A percentile compares a stretch with the other conserved stretches of the same genome.
phyloP scores from a whole-genome alignment of 2,329 filamentous ascomycete genomes.

The Helotiales sp. region DNA sequence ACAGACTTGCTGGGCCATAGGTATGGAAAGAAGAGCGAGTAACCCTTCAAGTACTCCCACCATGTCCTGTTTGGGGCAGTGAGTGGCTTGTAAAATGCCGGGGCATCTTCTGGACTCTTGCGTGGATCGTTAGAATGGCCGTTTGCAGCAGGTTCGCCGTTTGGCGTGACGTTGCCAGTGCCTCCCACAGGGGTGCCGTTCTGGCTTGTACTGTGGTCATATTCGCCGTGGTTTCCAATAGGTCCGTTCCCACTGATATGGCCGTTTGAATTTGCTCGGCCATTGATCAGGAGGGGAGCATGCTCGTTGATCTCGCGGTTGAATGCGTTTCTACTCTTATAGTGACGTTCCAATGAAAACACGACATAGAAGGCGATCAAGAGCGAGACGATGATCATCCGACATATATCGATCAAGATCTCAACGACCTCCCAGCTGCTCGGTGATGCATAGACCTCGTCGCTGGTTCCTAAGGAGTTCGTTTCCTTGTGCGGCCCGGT shows the following conservation, averaged over 20 bases:
- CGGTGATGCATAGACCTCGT: slow-evolving; percentile 40
- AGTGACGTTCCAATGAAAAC: slow-evolving; percentile 42
- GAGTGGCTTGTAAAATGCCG: slow-evolving; percentile 85
- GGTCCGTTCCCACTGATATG: slow-evolving; percentile 38
- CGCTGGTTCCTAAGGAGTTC: slow-evolving; percentile 41
- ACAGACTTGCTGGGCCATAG: slow-evolving; percentile 87
- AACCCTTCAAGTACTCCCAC: slow-evolving; percentile 94
- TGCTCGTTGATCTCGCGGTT: slow-evolving; percentile 47
- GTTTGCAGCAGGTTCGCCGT: slow-evolving; percentile 26
- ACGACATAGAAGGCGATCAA: slow-evolving; percentile 57
- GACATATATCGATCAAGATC: slow-evolving; percentile 64
- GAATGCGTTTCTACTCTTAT: slow-evolving; percentile 18
- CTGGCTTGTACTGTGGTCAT: background rate
- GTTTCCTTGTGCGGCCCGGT: slow-evolving; percentile 62
- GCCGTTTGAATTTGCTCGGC: slow-evolving; percentile 33
- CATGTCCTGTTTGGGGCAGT: slow-evolving; percentile 86
- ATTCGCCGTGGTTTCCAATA: slow-evolving; percentile 31
- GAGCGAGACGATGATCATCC: slow-evolving; percentile 63
- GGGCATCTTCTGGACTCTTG: slow-evolving; percentile 55
- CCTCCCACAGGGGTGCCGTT: slow-evolving; percentile 13
- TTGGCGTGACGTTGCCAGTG: slow-evolving; percentile 19
- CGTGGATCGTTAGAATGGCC: slow-evolving; percentile 41
- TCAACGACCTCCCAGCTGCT: slow-evolving; percentile 63
- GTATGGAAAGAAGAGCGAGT: slow-evolving; percentile 93
- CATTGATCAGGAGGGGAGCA: slow-evolving; percentile 60